Evolutionary conservation across 2,329 filamentous ascomycete species (phyloP).

Genomic region (Dothidotthia symphoricarpi): DNA sequence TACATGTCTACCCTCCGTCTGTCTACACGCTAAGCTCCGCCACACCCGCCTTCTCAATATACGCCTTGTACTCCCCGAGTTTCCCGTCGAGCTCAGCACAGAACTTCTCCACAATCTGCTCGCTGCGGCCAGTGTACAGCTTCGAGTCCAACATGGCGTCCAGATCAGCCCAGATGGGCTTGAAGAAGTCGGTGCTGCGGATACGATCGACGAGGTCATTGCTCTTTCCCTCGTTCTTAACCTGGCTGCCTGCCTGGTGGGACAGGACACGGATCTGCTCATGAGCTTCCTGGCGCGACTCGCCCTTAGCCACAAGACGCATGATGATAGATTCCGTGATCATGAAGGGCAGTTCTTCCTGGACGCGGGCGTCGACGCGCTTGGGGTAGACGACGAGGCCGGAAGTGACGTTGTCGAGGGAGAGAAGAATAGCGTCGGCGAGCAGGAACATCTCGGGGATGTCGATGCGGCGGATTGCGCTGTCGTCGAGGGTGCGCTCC

Average conservation of each 20-base stretch:
- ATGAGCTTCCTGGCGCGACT: conserved; percentile 76
- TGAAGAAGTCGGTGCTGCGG: conserved; percentile 70
- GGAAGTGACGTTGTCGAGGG: conserved; percentile 71
- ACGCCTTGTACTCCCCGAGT: conserved; percentile 54
- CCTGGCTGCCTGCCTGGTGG: conserved; percentile 69
- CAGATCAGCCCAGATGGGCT: conserved; percentile 65
- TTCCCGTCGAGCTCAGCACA: conserved; percentile 28
- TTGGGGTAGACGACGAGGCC: conserved; percentile 74
- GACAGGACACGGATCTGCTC: conserved; percentile 80
- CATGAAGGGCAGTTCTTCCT: conserved; percentile 85
- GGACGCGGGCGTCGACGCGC: conserved; percentile 62
- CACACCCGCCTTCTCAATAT: conserved; percentile 37
- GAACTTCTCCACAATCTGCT: conserved; percentile 26
- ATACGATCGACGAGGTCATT: conserved; percentile 85
- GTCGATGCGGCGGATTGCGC: conserved; percentile 61
- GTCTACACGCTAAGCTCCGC: conserved; percentile 35
- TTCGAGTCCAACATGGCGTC: conserved; percentile 65
- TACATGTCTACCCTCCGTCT: background rate
- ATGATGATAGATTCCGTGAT: conserved; percentile 60
- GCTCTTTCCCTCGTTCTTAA: conserved; percentile 68
- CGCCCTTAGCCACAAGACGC: conserved; percentile 69
- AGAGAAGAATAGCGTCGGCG: conserved; percentile 60
- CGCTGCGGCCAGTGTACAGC: conserved; percentile 57
- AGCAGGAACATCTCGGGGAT: conserved; percentile 51
- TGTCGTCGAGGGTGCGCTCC: conserved; percentile 76